A percentile compares a stretch with the other conserved stretches of the same genome.
phyloP scores from a whole-genome alignment of 306 rosid genomes.

The Amphicarpaea edgeworthii region DNA sequence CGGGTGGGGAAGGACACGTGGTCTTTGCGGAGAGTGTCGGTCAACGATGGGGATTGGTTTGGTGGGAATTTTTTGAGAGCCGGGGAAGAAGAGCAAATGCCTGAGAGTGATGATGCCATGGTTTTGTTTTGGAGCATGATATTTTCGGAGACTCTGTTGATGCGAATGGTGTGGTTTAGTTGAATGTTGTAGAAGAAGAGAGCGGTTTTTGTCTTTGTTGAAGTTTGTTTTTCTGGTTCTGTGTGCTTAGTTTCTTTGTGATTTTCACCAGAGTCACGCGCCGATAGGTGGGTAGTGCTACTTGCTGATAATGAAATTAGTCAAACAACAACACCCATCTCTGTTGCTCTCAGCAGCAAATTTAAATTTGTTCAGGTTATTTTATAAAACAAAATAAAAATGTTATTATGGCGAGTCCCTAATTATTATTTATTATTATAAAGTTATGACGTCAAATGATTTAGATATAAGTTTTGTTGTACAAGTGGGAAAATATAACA shows the following conservation, averaged over 20 bases:
- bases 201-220: conserved; percentile 5
- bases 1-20: conserved; percentile 51
- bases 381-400: no score
- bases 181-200: not conserved
- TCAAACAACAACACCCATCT: not conserved
- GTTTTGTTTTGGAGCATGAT: conserved; percentile 4
- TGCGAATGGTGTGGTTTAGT: not conserved
- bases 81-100: conserved; percentile 74
- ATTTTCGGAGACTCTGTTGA: not conserved
- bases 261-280: conserved; percentile 46
- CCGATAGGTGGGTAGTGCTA: conserved; percentile 31
- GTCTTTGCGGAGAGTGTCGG: conserved; percentile 44
- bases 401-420: no score
- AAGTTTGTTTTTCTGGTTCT: conserved; percentile 13
- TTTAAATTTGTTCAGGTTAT: no score
- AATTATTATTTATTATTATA: not conserved
- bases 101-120: conserved; percentile 91
- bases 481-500: not conserved
- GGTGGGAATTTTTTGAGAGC: conserved; percentile 62
- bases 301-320: not conserved
- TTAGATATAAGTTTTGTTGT: not conserved
- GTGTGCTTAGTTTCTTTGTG: conserved; percentile 26
- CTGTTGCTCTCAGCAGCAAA: not conserved
- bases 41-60: conserved; percentile 39
- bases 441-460: not conserved